Conservation (phyloP, 2,329 filamentous ascomycete genomes). For the Diaporthe helianthi region DNA sequence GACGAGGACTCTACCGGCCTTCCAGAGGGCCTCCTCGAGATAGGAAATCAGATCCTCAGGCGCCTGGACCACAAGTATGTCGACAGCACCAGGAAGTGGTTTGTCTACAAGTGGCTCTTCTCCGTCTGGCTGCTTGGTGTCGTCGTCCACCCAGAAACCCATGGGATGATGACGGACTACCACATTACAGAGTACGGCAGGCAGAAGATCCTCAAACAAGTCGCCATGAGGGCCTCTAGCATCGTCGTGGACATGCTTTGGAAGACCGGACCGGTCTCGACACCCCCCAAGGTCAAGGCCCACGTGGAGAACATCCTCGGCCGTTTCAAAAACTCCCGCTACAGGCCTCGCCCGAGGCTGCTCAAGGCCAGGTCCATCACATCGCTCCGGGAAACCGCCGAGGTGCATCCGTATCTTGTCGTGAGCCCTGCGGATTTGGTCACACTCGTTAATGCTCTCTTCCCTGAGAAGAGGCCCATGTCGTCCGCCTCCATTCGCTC, state of each 20-base stretch:
- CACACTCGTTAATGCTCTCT: constrained; percentile 82
- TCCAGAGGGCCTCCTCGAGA: constrained; percentile 81
- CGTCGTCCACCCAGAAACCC: constrained; percentile 86
- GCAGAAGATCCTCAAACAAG: constrained; percentile 79
- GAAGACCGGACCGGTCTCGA: constrained; percentile 70
- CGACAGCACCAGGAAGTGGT: constrained; percentile 78
- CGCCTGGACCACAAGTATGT: constrained; percentile 77
- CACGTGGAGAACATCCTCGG: constrained; percentile 77
- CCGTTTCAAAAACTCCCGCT: constrained; percentile 64
- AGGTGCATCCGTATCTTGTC: constrained; percentile 81
- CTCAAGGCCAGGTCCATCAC: constrained; percentile 76
- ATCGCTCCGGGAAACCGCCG: constrained; percentile 76
- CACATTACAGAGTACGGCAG: constrained; percentile 91
- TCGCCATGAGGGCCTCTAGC: constrained; percentile 80
- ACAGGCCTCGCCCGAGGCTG: constrained; percentile 61
- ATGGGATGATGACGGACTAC: constrained; percentile 82
- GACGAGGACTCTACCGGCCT: constrained; percentile 85
- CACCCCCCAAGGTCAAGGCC: constrained; percentile 67
- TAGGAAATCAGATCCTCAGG: constrained; percentile 82
- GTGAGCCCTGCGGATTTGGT: constrained; percentile 80
- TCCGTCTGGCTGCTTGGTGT: constrained; percentile 84
- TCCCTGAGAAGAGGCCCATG: constrained; percentile 74
- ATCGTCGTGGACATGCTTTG: constrained; percentile 79
- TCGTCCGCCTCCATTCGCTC: constrained; percentile 71
- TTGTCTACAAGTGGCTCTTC: constrained; percentile 93